Evolutionary conservation across 2,329 filamentous ascomycete genomes (phyloP).

Genomic region (Cadophora luteo-olivacea): DNA sequence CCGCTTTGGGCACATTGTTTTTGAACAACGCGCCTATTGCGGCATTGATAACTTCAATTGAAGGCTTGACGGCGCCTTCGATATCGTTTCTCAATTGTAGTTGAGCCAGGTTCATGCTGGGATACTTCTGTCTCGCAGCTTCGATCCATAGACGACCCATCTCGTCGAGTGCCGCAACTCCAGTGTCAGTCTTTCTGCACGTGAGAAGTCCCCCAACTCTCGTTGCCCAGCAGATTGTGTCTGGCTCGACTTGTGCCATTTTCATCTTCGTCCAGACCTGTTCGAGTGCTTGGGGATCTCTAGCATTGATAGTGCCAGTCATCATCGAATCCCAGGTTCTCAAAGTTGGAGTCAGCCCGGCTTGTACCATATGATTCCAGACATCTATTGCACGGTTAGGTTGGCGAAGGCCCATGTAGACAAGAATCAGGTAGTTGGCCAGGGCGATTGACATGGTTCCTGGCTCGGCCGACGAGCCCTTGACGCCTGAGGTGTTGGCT

Average conservation of each 20-base stretch:
- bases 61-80: constrained; percentile 59
- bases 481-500: constrained; percentile 13
- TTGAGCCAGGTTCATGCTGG: constrained; percentile 31
- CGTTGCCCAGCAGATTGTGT: constrained; percentile 72
- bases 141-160: constrained; percentile 66
- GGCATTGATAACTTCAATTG: constrained; percentile 71
- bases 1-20: constrained; percentile 53
- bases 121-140: constrained; percentile 34
- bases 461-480: constrained; percentile 4
- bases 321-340: constrained; percentile 78
- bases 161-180: constrained; percentile 68
- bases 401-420: constrained; percentile 52
- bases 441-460: constrained; percentile 40
- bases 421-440: constrained; percentile 54
- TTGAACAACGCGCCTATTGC: constrained; percentile 68
- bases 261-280: constrained; percentile 72
- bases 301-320: constrained; percentile 67
- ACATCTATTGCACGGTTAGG: constrained; percentile 55
- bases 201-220: constrained; percentile 71
- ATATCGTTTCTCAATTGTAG: constrained; percentile 42
- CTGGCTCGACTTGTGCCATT: constrained; percentile 63
- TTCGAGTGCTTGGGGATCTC: constrained; percentile 65
- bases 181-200: constrained; percentile 58
- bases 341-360: constrained; percentile 63
- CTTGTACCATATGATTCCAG: constrained; percentile 61